These are phyloP conservation scores for Ceratocystis lukuohia DNA, from an alignment of 2,329 filamentous ascomycete genomes.

Conservation along the genomic window DNA sequence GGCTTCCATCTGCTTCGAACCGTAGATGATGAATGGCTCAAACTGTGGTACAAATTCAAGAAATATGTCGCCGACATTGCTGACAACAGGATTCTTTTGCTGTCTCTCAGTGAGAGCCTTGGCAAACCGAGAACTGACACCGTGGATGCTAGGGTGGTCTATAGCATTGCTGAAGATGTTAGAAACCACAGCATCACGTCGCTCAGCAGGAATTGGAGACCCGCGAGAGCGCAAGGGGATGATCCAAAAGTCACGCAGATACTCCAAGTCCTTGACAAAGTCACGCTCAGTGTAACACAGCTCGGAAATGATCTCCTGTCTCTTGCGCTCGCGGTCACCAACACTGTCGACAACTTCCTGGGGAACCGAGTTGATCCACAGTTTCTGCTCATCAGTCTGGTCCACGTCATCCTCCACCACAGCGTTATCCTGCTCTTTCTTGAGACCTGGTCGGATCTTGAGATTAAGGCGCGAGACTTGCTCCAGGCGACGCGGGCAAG, in stretches of 20 bases:
- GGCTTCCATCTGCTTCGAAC: constrained; percentile 86
- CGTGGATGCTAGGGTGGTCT: constrained; percentile 67
- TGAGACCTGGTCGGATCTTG: constrained; percentile 80
- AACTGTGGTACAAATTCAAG: constrained; percentile 84
- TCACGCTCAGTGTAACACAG: constrained; percentile 97
- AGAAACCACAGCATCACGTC: constrained; percentile 79
- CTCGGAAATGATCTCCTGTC: constrained; percentile 95
- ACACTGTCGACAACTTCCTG: constrained; percentile 88
- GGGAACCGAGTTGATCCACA: constrained; percentile 98
- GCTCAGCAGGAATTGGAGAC: constrained; percentile 78
- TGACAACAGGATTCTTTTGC: constrained; percentile 77
- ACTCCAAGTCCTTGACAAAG: constrained; percentile 97
- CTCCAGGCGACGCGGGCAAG: constrained; percentile 82
- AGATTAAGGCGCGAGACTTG: constrained; percentile 90
- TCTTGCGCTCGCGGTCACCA: constrained; percentile 84
- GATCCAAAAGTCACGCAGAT: constrained; percentile 97
- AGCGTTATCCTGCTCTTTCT: constrained; percentile 43
- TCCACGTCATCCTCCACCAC: constrained; percentile 67
- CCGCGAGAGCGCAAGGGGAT: constrained; percentile 67
- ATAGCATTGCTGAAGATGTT: constrained; percentile 94
- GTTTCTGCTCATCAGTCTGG: constrained; percentile 86
- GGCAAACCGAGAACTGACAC: constrained; percentile 78
- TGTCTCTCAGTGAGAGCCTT: constrained; percentile 80
- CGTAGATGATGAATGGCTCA: constrained; percentile 91
- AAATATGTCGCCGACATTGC: constrained; percentile 87